Evolutionary conservation across 192 early-diverging fungal species (phyloP).

Genomic region (Coemansia sp.): DNA sequence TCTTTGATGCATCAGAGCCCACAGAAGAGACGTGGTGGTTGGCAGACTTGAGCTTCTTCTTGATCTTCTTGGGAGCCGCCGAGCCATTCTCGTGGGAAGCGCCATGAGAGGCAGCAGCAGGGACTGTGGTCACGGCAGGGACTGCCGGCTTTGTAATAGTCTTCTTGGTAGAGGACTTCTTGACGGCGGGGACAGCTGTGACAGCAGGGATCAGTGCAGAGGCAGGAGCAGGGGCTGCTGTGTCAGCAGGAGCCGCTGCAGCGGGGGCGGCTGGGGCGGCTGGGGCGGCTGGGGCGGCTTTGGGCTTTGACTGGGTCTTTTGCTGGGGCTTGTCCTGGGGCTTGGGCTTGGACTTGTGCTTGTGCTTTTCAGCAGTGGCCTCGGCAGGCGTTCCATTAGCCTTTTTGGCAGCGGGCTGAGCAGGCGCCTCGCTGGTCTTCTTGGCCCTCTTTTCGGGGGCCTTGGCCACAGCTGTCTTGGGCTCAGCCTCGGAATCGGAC

Average conservation of each 20-base stretch:
- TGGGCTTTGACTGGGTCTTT: conserved; percentile 15
- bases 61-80: not conserved
- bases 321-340: conserved; percentile 19
- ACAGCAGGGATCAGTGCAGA: not conserved
- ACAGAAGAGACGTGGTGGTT: not conserved
- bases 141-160: no score
- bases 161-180: no score
- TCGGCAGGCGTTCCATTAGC: conserved; percentile 8
- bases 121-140: not conserved
- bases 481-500: not conserved
- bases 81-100: not conserved
- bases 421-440: not conserved
- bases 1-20: not conserved
- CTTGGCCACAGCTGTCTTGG: not conserved
- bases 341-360: conserved; percentile 10
- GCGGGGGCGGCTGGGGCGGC: no score
- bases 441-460: not conserved
- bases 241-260: no score
- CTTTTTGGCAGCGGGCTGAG: conserved; percentile 7
- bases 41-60: not conserved
- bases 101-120: not conserved
- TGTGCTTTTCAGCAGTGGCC: not conserved
- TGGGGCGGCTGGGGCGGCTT: not conserved
- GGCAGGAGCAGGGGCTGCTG: not conserved
- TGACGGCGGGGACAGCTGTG: no score